Evolutionary conservation across 1,139 yeast genomes (phyloP).

Genomic region (Blastobotrys raffinosifermentans): DNA sequence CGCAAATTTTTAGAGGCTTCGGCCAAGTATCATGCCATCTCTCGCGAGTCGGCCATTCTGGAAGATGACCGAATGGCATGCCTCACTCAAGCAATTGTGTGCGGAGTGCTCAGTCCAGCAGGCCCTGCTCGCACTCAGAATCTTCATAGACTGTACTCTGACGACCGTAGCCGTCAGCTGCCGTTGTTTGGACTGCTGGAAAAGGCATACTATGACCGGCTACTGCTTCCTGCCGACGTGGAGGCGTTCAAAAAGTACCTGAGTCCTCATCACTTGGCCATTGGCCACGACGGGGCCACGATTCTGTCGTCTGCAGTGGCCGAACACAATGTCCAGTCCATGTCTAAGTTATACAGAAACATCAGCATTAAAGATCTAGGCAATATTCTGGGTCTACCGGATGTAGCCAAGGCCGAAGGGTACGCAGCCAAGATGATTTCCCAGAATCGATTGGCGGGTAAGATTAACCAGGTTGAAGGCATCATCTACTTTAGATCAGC

Average conservation of each 20-base stretch:
- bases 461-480: slow-evolving; percentile 32
- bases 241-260: slow-evolving; percentile 23
- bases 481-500: slow-evolving; percentile 25
- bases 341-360: slow-evolving; percentile 31
- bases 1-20: slow-evolving; percentile 32
- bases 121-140: slow-evolving; percentile 33
- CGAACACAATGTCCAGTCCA: slow-evolving; percentile 34
- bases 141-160: slow-evolving; percentile 28
- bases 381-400: slow-evolving; percentile 26
- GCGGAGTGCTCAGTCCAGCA: slow-evolving; percentile 33
- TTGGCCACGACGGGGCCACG: slow-evolving; percentile 28
- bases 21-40: slow-evolving; percentile 30
- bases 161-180: slow-evolving; percentile 26
- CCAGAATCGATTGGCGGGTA: slow-evolving; percentile 31
- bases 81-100: slow-evolving; percentile 30
- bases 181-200: slow-evolving; percentile 25
- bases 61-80: slow-evolving; percentile 28
- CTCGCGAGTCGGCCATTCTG: slow-evolving; percentile 25
- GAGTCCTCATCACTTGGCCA: slow-evolving; percentile 27
- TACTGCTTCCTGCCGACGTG: slow-evolving; percentile 28
- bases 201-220: slow-evolving; percentile 27
- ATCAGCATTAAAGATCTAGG: slow-evolving; percentile 29
- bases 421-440: slow-evolving; percentile 33
- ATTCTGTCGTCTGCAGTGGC: slow-evolving; percentile 31
- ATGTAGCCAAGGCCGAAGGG: slow-evolving; percentile 27